Evolutionary conservation across 345 rosid genomes (phyloP).

Genomic region (Syzygium grande): DNA sequence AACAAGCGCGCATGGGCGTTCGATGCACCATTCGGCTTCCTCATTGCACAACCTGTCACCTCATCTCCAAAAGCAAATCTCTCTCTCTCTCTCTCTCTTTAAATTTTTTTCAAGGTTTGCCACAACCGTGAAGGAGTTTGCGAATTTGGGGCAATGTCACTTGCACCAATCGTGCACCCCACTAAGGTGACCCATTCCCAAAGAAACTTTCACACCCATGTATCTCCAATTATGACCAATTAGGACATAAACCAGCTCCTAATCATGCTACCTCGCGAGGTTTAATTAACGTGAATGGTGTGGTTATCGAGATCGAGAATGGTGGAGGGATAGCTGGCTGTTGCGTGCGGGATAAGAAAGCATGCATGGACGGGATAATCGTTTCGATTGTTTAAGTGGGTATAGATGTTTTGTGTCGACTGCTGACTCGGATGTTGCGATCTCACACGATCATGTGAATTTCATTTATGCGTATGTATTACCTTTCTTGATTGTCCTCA

Average conservation of each 20-base stretch:
- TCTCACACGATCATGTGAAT: not conserved
- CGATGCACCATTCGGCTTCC: slow-evolving; percentile 1
- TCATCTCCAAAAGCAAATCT: not conserved
- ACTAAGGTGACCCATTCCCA: slow-evolving; percentile 2
- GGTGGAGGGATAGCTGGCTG: not conserved
- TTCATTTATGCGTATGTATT: not conserved
- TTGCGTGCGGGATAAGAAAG: not conserved
- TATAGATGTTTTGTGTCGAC: not conserved
- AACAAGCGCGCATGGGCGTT: slow-evolving; percentile 5
- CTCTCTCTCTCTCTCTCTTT: not conserved
- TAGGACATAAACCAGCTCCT: not conserved
- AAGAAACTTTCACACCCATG: not conserved
- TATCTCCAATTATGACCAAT: not conserved
- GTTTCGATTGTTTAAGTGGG: not conserved
- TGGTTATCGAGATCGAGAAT: not conserved
- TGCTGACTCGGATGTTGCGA: not conserved
- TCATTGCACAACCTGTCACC: slow-evolving; percentile 5
- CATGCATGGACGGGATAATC: not conserved
- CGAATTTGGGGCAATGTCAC: not conserved
- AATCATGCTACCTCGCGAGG: not conserved
- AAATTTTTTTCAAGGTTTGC: not conserved
- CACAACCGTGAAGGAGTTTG: not conserved
- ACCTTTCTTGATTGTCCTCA: not conserved
- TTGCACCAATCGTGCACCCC: slow-evolving; percentile 7
- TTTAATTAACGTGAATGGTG: not conserved